Percentiles rank a stretch among this genome's conserved stretches.
Evolutionary conservation across 2,329 filamentous ascomycete species (phyloP).

Genomic region (Monosporascus sp.): DNA sequence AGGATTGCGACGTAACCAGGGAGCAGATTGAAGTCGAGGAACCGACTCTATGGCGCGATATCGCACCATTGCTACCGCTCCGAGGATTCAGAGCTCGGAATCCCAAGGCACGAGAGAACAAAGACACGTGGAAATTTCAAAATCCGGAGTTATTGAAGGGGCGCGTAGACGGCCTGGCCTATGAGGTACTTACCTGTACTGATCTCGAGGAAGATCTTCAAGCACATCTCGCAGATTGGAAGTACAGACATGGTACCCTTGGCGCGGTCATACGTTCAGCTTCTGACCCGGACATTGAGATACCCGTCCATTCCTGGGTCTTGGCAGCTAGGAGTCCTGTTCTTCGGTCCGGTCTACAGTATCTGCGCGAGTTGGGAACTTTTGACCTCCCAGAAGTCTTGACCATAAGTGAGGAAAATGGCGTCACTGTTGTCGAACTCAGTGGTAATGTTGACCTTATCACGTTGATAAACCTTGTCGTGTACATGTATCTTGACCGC

Average conservation of each 20-base stretch:
- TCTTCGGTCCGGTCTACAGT: conserved; percentile 56
- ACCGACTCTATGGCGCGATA: conserved; percentile 68
- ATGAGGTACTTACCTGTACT: conserved; percentile 54
- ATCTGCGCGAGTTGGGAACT: conserved; percentile 49
- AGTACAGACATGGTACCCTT: conserved; percentile 34
- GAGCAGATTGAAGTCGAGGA: conserved; percentile 61
- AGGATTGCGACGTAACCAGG: conserved; percentile 76
- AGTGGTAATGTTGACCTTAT: conserved; percentile 65
- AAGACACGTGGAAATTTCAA: conserved; percentile 38
- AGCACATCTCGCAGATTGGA: conserved; percentile 40
- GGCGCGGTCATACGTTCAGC: conserved; percentile 49
- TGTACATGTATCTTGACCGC: conserved; percentile 76
- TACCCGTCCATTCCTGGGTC: conserved; percentile 82
- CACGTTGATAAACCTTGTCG: conserved; percentile 70
- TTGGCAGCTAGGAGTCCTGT: conserved; percentile 68
- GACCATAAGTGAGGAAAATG: conserved; percentile 46
- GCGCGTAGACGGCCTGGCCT: conserved; percentile 44
- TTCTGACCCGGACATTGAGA: conserved; percentile 59
- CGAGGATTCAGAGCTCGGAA: conserved; percentile 48
- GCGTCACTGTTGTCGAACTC: conserved; percentile 58
- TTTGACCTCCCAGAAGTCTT: conserved; percentile 57
- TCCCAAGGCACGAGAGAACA: conserved; percentile 28
- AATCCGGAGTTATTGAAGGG: conserved; percentile 41
- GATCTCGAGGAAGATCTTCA: conserved; percentile 61
- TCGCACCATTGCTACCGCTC: conserved; percentile 66